These are phyloP conservation scores for Ganoderma lingzhi DNA, from an alignment of 1,284 basidiomycete species.

Conservation along the genomic window DNA sequence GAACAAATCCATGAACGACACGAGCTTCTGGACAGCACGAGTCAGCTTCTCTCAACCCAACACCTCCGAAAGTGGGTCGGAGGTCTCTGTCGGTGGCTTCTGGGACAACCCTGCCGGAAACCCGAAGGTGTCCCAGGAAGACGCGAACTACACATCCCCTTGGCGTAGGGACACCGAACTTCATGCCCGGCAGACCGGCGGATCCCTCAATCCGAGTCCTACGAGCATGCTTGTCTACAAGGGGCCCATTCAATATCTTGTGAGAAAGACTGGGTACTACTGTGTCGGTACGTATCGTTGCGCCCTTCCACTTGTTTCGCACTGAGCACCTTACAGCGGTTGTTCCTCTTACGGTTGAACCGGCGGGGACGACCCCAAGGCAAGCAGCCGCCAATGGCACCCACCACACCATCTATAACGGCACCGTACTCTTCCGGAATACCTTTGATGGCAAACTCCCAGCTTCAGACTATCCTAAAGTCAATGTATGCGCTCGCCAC, in stretches of 20 bases:
- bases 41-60: constrained; percentile 56
- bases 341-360: constrained; percentile 81
- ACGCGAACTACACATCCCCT: constrained; percentile 50
- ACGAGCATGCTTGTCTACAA: constrained; percentile 60
- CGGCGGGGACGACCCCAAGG: constrained; percentile 36
- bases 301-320: constrained; percentile 19
- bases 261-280: constrained; percentile 94
- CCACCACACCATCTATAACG: constrained; percentile 84
- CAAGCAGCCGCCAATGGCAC: constrained; percentile 59
- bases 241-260: constrained; percentile 78
- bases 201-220: constrained; percentile 54
- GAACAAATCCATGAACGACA: constrained; percentile 68
- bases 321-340: constrained; percentile 60
- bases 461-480: constrained; percentile 98
- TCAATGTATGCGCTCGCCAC: constrained; percentile 69
- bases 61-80: constrained; percentile 26
- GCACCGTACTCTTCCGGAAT: constrained; percentile 88
- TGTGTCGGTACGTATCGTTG: constrained; percentile 79
- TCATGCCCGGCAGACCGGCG: constrained; percentile 40
- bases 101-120: constrained; percentile 71
- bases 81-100: constrained; percentile 46
- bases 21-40: constrained; percentile 82
- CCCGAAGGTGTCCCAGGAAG: constrained; percentile 55
- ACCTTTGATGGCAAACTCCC: constrained; percentile 90
- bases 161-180: constrained; percentile 46